phyloP scores from a whole-genome alignment of 768 basidiomycete genomes.

The Termitomyces sp. region DNA sequence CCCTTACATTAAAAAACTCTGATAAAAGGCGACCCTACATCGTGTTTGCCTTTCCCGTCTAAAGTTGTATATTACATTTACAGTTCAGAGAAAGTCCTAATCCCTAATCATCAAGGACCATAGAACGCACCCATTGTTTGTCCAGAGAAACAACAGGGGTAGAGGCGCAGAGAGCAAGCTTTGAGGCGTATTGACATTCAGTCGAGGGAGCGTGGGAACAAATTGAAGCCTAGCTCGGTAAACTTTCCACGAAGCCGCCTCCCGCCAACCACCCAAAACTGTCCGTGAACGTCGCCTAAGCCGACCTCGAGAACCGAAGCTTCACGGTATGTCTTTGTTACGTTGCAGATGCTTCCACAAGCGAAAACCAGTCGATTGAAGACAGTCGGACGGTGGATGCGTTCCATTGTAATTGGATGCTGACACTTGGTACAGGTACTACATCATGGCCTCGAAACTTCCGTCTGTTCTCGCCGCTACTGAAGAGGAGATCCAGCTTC shows the following conservation, averaged over 20 bases:
- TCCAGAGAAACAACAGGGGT: background rate
- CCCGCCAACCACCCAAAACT: constrained; percentile 31
- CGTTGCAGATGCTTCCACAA: constrained; percentile 12
- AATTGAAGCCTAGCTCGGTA: constrained; percentile 20
- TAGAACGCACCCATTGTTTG: no score
- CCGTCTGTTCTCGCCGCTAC: constrained; percentile 91
- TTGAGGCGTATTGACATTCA: background rate
- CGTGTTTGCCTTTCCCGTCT: no score
- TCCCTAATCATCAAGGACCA: no score
- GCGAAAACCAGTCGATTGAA: constrained; percentile 27
- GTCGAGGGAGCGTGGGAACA: constrained; percentile 29
- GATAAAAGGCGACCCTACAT: no score
- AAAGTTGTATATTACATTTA: no score
- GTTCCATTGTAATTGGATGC: constrained; percentile 28
- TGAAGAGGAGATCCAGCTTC: constrained; percentile 95
- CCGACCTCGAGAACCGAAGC: constrained; percentile 35
- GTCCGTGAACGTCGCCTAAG: constrained; percentile 41
- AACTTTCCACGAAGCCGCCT: constrained; percentile 26
- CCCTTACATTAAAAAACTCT: no score
- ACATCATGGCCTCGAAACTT: constrained; percentile 77
- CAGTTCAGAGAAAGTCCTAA: no score
- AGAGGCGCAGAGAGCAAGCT: background rate
- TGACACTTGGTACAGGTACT: constrained; percentile 27
- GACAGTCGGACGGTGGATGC: constrained; percentile 39
- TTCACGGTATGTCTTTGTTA: constrained; percentile 37